Evolutionary conservation across 305 asterid species (phyloP).

Genomic region (Ruellia speciosa): DNA sequence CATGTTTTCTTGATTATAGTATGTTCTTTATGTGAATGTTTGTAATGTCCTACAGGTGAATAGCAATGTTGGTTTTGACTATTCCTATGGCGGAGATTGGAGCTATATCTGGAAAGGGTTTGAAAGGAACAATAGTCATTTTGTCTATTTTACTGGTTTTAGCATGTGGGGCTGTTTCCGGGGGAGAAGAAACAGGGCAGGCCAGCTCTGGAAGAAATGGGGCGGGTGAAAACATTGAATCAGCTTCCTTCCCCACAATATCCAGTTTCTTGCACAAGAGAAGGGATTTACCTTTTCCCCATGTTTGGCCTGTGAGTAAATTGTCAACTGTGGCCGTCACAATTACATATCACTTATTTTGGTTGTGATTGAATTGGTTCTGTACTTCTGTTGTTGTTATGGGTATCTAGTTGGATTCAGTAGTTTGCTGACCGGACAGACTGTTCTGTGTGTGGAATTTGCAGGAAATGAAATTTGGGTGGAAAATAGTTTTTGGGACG

Average conservation of each 20-base stretch:
- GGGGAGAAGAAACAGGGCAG: constrained; percentile 28
- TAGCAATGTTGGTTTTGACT: constrained; percentile 16
- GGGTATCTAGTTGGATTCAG: constrained; percentile 8
- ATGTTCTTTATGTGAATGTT: constrained; percentile 9
- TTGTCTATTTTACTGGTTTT: constrained; percentile 26
- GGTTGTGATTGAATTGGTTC: neutral
- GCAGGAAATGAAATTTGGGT: constrained; percentile 54
- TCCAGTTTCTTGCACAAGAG: constrained; percentile 26
- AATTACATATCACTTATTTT: neutral
- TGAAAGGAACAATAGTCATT: constrained; percentile 22
- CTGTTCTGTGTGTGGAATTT: constrained; percentile 3
- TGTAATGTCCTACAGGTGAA: constrained; percentile 24
- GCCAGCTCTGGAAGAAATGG: constrained; percentile 24
- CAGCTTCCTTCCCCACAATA: constrained; percentile 25
- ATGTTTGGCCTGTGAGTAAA: constrained; percentile 61
- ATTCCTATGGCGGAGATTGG: constrained; percentile 33
- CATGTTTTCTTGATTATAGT: constrained; percentile 1
- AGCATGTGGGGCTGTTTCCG: constrained; percentile 34
- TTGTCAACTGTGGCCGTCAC: neutral
- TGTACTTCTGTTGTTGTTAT: neutral
- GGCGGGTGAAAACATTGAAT: constrained; percentile 22
- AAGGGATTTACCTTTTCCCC: constrained; percentile 25
- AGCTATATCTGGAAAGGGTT: constrained; percentile 21
- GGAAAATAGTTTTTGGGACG: constrained; percentile 45
- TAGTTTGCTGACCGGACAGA: too few species aligned